Base-by-base conservation (phyloP, 257 asterid species). In the Ballota nigra region DNA sequence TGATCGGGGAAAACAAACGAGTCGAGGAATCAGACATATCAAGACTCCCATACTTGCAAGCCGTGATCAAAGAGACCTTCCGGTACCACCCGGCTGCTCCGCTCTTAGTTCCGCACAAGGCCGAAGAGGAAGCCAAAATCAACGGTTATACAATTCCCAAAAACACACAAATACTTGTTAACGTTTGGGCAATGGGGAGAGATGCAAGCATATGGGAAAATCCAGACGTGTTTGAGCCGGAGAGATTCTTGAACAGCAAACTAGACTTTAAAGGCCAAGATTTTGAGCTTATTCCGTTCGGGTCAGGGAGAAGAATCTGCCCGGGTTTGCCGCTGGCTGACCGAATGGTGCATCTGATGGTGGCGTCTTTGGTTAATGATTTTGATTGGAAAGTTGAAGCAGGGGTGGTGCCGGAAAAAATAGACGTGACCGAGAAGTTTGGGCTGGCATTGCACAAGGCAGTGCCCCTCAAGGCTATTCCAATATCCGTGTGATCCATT, bases 341-440 rank as follows among this genome's bases (percentile, higher is more conserved):
- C 19, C 5, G 4, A 10, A 19, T 64, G 69, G 5, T 64, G 7
- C 56, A 40, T 22, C 38, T 64, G 1, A 64, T 15, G 11, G 13
- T 63, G 20, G 69, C 69, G 3, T 36, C 18, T 20, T 20, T 63
- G 19, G 13, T 63, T 20, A 28, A 19, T 18, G 26, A 64, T 9
- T 45, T 66, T 29, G 47, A 16, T 2, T 66, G 72, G 72, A 16
- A 49, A 47, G 29, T 66, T 66, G 61, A 66, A 47, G 45, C 26
- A 41, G 43, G 71, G 7, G 15, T 41, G 36, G 7, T 11, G 23
- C 70, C 57, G 7, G 31, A 66, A 29, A 59, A 66, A 15, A 4
- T 47, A 6, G 60, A 66, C 40, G 22, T 45, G 70, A 24, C 26
- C 8, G 70, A 65, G 26, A 45, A 15, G 26, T 66, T 24, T 1